Evolutionary conservation across 371 early-diverging fungal species (phyloP).

Genomic region (Rhizopus microsporus): DNA sequence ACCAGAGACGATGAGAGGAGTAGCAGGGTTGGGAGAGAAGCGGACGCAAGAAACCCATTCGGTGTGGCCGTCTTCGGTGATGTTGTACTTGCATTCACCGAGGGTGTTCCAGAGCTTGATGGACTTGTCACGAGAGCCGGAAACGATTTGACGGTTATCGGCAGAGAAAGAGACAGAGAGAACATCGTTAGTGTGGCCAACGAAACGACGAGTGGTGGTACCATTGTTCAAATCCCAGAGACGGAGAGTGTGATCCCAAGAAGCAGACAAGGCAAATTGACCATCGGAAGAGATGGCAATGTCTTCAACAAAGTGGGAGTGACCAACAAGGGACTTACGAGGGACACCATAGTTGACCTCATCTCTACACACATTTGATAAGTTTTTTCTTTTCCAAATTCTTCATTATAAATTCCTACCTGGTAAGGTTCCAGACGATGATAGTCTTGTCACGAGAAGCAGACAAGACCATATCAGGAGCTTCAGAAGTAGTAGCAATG

Average conservation of each 20-base stretch:
- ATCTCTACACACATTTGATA: constrained; percentile 58
- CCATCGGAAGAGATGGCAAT: constrained; percentile 97
- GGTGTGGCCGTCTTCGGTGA: constrained; percentile 91
- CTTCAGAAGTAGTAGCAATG: constrained; percentile 92
- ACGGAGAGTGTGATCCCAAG: constrained; percentile 98
- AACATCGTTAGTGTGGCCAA: constrained; percentile 97
- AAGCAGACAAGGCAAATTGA: constrained; percentile 95
- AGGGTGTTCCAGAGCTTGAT: constrained; percentile 99
- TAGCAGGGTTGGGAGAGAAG: constrained; percentile 98
- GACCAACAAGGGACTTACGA: constrained; percentile 88
- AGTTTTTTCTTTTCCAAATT: not conserved
- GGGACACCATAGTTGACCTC: constrained; percentile 91
- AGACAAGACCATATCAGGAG: constrained; percentile 91
- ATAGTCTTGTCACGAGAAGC: constrained; percentile 96
- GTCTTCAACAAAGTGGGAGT: constrained; percentile 98
- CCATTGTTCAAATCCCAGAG: constrained; percentile 97
- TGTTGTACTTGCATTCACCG: constrained; percentile 98
- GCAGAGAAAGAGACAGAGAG: constrained; percentile 98
- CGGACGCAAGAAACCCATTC: constrained; percentile 99
- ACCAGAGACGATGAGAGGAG: constrained; percentile 96
- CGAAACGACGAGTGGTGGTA: constrained; percentile 92
- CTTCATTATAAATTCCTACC: constrained; percentile 21
- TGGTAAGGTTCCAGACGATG: constrained; percentile 94
- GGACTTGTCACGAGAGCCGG: constrained; percentile 96
- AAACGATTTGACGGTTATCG: constrained; percentile 98